Base-by-base conservation (phyloP, 2,329 filamentous ascomycete genomes). In the Metarhizium humberi region DNA sequence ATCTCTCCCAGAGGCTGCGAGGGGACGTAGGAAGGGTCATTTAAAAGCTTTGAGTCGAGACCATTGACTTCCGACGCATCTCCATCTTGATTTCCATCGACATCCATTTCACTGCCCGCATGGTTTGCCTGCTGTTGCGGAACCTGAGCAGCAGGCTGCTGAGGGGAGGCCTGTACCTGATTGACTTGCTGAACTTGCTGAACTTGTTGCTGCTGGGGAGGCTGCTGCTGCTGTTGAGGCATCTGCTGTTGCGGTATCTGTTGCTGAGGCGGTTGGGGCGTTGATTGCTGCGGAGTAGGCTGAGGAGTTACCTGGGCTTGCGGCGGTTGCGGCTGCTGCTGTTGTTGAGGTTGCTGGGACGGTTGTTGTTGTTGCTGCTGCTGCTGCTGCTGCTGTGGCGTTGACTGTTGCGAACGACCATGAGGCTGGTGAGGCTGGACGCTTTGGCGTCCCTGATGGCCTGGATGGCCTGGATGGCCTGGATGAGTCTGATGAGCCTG, bases 1-100 rank as follows among this genome's bases (percentile, higher is more conserved):
- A 79, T 77, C 25, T 72, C 67, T 1, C 81, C 81, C 77, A 82
- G 76, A 4, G 81, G 80, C 46, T 78, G 72, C 3, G 76, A 71
- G 0, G 78, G 78, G 10, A 80, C 72, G 59, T 77, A 82, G 3
- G 78, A 77, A 2, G 74, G 67, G 25, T 76, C 77, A 49, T 75
- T 76, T 7, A 77, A 64, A 47, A 79, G 64, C 63, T 78, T 81
- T 30, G 72, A 68, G 11, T 78, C 76, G 38, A 77, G 59, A 16
- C 71, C 71, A 54, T 70, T 70, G n/a, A 70, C 66, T 34, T 72
- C 70, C 6, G 45, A 48, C 4, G 72, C 73, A 40, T 79, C 77
- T 6, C 65, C 73, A 30, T 79, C 79, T 14, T 70, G 71, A 40
- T 75, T 74, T 46, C 71, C 75, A 54, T 80, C 78, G 53, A 80